Base-by-base conservation (phyloP, 2,329 filamentous ascomycete genomes). In the Leptodontidium sp. region DNA sequence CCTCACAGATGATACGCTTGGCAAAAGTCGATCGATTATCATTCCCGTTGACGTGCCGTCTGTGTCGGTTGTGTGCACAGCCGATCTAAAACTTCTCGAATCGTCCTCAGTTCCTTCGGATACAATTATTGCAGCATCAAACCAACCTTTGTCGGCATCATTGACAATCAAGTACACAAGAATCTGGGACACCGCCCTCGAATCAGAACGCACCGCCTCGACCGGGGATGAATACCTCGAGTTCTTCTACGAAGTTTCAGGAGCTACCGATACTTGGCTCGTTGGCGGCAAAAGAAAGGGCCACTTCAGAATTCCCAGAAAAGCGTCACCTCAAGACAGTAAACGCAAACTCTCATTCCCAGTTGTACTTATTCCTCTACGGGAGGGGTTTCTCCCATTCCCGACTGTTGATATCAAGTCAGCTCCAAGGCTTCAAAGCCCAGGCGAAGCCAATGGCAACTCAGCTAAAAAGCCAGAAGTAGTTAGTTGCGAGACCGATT, bases 11-110 rank as follows among this genome's bases (percentile, higher is more conserved):
- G 75, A 74, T 12, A 70, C 72, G 1, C 71, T 78, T n/a, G 64
- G 80, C 26, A 82, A 86, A 24, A 84, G 79, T 70, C 86, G 86
- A 24, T 90, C 89, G 14, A 94, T 99, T 74, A 84, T 91, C 38
- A 97, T 99, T 64, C 93, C 94, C 0, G 94, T 99, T 15, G 93
- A 97, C 68, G 89, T 99, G 1, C 95, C 95, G 0, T 90, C 91
- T 1, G 85, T 97, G 1, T 88, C 93, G 59, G 88, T 97, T 24
- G 87, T 98, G 0, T 92, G 97, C 79, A 97, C 92, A 0, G 91
- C 91, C 2, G 88, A 91, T 64, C 85, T 95, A 35, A 82, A 83
- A 35, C 80, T 93, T 1, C 81, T 84, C 11, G 68, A 78, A 69
- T 45, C 75, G 68, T 75, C 74, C 75, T 79, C 77, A 66, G 74